These are phyloP conservation scores for Striga hermonthica DNA, from an alignment of 305 asterid genomes.

Conservation along the genomic window DNA sequence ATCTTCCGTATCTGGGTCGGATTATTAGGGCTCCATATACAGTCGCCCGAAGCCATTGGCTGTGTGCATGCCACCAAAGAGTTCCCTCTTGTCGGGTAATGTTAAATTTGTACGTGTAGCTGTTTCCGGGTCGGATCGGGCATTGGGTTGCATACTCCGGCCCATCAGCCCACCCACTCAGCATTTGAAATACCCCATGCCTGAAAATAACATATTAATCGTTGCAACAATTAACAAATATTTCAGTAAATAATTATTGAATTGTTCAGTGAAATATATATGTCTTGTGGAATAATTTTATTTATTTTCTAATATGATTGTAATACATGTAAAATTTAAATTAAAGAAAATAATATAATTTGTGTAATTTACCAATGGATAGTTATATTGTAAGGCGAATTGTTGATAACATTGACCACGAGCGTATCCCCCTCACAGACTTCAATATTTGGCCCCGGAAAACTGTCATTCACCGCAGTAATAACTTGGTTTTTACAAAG, in stretches of 20 bases:
- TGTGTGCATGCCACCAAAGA: slow-evolving; percentile 66
- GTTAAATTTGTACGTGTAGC: slow-evolving; percentile 49
- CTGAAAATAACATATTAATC: slow-evolving; percentile 34
- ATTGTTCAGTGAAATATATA: too few relatives aligned
- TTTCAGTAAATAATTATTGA: too few relatives aligned
- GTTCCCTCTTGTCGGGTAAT: slow-evolving; percentile 51
- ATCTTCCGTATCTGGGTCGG: slow-evolving; percentile 35
- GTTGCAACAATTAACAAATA: too few relatives aligned
- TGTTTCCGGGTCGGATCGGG: slow-evolving; percentile 44
- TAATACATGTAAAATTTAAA: too few relatives aligned
- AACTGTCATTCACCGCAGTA: slow-evolving; percentile 50
- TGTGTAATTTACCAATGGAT: slow-evolving; percentile 55
- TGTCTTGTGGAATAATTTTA: too few relatives aligned
- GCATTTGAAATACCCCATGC: slow-evolving; percentile 55
- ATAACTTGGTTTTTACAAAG: too few relatives aligned
- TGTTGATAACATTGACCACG: slow-evolving; percentile 52
- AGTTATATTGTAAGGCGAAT: slow-evolving; percentile 53
- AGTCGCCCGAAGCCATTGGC: slow-evolving; percentile 63
- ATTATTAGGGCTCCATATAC: slow-evolving; percentile 61
- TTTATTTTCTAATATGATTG: too few relatives aligned
- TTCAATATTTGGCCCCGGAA: slow-evolving; percentile 66
- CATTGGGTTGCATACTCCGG: slow-evolving; percentile 65
- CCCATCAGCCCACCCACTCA: slow-evolving; percentile 71
- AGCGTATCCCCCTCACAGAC: slow-evolving; percentile 72
- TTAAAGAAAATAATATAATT: too few relatives aligned